Conservation (phyloP, 148 eudicot genomes). For the Pharnaceum exiguum region DNA sequence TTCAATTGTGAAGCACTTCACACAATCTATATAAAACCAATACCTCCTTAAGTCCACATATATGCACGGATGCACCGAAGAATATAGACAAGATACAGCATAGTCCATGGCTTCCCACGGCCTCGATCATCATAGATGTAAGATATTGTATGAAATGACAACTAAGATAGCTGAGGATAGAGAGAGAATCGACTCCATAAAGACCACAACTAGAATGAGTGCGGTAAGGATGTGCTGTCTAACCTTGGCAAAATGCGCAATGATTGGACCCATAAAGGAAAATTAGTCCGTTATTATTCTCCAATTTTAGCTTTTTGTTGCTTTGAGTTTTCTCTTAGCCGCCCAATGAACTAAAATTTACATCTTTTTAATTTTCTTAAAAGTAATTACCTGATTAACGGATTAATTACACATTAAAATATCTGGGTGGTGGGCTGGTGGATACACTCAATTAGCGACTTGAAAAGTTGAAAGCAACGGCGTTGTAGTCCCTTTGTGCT, state of each 20-base stretch:
- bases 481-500: slow-evolving; percentile 20
- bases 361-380: not conserved
- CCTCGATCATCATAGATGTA: no score
- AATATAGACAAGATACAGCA: no score
- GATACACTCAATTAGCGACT: slow-evolving; percentile 21
- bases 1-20: no score
- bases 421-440: no score
- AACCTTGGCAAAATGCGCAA: slow-evolving; percentile 33
- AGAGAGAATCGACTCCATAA: slow-evolving; percentile 2
- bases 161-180: not conserved
- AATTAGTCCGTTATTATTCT: slow-evolving; percentile 17
- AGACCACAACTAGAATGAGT: not conserved
- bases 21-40: no score
- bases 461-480: slow-evolving; percentile 18
- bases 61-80: no score
- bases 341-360: not conserved
- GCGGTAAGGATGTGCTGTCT: slow-evolving; percentile 29
- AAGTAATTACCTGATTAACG: not conserved
- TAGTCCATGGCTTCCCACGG: not conserved
- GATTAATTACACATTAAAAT: not conserved
- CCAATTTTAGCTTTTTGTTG: not conserved
- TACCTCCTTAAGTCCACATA: no score
- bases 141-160: slow-evolving; percentile 1
- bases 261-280: slow-evolving; percentile 25
- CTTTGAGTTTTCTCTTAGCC: not conserved